phyloP scores from a whole-genome alignment of 2,329 filamentous ascomycete genomes.

The Cercospora sp. region DNA sequence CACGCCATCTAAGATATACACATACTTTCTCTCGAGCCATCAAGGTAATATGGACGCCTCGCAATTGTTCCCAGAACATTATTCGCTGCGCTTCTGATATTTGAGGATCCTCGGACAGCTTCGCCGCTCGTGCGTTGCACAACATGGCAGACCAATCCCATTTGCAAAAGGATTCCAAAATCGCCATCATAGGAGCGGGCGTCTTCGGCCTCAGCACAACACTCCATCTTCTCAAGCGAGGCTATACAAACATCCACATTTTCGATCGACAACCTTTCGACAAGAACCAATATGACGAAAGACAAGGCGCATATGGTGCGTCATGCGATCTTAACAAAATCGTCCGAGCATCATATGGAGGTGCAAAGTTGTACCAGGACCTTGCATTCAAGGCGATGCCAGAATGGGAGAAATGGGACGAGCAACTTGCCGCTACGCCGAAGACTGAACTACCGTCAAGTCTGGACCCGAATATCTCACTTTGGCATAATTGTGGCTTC shows the following conservation, averaged over 20 bases:
- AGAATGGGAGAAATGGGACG: conserved; percentile 41
- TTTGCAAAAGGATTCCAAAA: conserved; percentile 25
- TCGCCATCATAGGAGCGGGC: conserved; percentile 46
- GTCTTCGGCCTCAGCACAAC: conserved; percentile 50
- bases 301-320: conserved; percentile 26
- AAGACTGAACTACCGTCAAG: conserved; percentile 14
- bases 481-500: conserved; percentile 35
- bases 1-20: background rate
- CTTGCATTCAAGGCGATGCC: conserved; percentile 32
- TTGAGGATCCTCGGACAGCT: no score
- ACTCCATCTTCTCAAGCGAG: conserved; percentile 31
- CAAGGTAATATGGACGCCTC: background rate
- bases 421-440: conserved; percentile 15
- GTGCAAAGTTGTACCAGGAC: conserved; percentile 29
- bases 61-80: no score
- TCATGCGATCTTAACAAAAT: conserved; percentile 34
- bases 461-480: conserved; percentile 18
- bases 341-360: conserved; percentile 31
- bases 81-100: no score
- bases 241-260: conserved; percentile 33
- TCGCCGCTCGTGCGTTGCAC: background rate
- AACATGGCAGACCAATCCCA: conserved; percentile 15
- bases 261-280: conserved; percentile 39
- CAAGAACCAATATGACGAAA: conserved; percentile 28
- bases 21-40: background rate